A percentile compares a stretch with the other conserved stretches of the same genome.
Conservation (phyloP, 2,329 filamentous ascomycete genomes). For the Hymenoscyphus fructigenus region DNA sequence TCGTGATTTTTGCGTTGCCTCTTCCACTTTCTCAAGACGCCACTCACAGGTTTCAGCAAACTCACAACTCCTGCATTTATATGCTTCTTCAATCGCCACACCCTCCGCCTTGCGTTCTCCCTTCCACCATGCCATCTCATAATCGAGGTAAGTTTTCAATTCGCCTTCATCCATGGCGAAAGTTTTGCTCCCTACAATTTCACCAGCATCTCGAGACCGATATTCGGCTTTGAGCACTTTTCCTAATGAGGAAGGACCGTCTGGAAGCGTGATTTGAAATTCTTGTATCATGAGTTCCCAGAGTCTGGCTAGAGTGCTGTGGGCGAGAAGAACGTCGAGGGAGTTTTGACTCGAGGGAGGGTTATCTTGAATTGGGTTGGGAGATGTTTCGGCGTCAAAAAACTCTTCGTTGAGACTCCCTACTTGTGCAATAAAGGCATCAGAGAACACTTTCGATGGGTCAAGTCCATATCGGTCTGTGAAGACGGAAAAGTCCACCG, state of each 20-base stretch:
- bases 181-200: constrained; percentile 55
- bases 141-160: constrained; percentile 64
- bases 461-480: constrained; percentile 72
- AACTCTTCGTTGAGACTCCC: constrained; percentile 66
- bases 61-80: constrained; percentile 83
- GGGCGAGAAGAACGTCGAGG: constrained; percentile 46
- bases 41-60: constrained; percentile 79
- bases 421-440: constrained; percentile 75
- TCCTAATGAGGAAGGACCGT: constrained; percentile 54
- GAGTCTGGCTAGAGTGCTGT: constrained; percentile 59
- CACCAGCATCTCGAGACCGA: constrained; percentile 46
- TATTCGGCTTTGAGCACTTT: constrained; percentile 59
- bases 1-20: constrained; percentile 41
- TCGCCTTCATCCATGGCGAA: constrained; percentile 65
- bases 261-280: constrained; percentile 45
- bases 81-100: constrained; percentile 80
- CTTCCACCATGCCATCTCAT: constrained; percentile 84
- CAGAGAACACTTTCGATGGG: constrained; percentile 66
- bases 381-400: constrained; percentile 39
- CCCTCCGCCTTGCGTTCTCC: constrained; percentile 71
- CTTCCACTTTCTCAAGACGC: constrained; percentile 68
- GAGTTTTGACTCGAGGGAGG: constrained; percentile 32
- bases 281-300: constrained; percentile 65
- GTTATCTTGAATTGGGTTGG: constrained; percentile 30
- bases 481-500: constrained; percentile 67